Percentiles rank a stretch among this genome's conserved stretches.
Conservation (phyloP, 441 rosid species). For the Euphorbia schlechtendalii region DNA sequence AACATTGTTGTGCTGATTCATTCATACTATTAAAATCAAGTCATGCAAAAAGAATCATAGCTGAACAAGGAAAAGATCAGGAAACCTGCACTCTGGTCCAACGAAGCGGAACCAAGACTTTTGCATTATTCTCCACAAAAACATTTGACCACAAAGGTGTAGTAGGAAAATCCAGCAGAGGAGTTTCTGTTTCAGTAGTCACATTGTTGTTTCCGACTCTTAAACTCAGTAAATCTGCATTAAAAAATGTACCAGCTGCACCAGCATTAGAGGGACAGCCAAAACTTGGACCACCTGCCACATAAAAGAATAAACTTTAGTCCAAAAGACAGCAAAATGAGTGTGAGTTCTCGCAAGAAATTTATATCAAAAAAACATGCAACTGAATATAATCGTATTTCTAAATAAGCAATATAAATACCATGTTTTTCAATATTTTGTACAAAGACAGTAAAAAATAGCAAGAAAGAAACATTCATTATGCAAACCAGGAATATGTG, state of each 20-base stretch:
- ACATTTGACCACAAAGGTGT: slow-evolving; percentile 87
- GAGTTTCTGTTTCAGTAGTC: slow-evolving; percentile 92
- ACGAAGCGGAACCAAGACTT: slow-evolving; percentile 87
- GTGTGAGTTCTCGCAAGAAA: slow-evolving; percentile 5
- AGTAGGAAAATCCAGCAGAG: slow-evolving; percentile 89
- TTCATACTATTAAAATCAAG: slow-evolving; percentile 5
- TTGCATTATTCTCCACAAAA: slow-evolving; percentile 85
- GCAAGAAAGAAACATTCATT: background rate
- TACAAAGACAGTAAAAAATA: background rate
- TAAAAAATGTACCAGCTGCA: slow-evolving; percentile 96
- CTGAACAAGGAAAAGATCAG: slow-evolving; percentile 12
- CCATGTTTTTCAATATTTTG: background rate
- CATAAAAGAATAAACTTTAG: slow-evolving; percentile 20
- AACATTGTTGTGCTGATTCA: background rate
- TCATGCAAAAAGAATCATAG: slow-evolving; percentile 10
- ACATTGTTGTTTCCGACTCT: slow-evolving; percentile 82
- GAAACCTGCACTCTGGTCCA: slow-evolving; percentile 98
- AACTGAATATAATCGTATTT: background rate
- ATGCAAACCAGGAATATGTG: background rate
- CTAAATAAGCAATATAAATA: background rate
- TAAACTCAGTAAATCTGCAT: slow-evolving; percentile 78
- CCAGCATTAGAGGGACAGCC: slow-evolving; percentile 90
- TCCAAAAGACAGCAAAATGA: slow-evolving; percentile 1
- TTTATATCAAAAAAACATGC: background rate
- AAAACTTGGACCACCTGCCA: slow-evolving; percentile 78